phyloP scores from a whole-genome alignment of 23 red algal genomes.

The Gracilaria gracilis region DNA sequence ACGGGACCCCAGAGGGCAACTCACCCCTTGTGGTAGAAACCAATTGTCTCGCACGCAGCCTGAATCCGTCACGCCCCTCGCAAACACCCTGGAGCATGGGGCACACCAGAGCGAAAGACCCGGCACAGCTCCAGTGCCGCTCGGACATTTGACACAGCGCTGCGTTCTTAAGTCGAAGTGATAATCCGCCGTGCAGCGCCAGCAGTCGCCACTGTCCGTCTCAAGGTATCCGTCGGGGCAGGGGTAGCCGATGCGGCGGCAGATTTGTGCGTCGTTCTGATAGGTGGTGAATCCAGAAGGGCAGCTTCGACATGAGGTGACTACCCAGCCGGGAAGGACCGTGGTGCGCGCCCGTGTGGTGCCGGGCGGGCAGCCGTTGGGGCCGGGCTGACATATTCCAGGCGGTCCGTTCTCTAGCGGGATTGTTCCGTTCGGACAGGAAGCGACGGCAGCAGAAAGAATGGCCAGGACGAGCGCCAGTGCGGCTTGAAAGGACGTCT shows the following conservation, averaged over 20 bases:
- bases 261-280: not conserved
- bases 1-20: not conserved
- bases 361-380: not conserved
- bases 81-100: not conserved
- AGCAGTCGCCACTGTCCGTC: not conserved
- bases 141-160: not conserved
- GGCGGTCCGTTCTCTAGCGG: slow-evolving; percentile 1
- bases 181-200: not conserved
- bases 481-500: not conserved
- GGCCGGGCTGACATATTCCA: not conserved
- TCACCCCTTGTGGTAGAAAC: not conserved
- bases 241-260: slow-evolving; percentile 5
- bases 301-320: not conserved
- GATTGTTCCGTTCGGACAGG: not conserved
- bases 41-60: not conserved
- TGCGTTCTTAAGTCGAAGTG: not conserved
- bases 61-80: not conserved
- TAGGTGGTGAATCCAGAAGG: not conserved
- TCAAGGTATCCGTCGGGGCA: not conserved
- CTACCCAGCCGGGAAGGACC: not conserved
- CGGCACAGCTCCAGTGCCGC: not conserved
- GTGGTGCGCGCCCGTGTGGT: not conserved
- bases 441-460: not conserved
- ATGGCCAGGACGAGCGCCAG: not conserved
- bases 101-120: slow-evolving; percentile 10